A percentile compares a stretch with the other conserved stretches of the same genome.
Evolutionary conservation across 495 filamentous ascomycete species (phyloP).

Genomic region (Lasiosphaeriaceae sp.): DNA sequence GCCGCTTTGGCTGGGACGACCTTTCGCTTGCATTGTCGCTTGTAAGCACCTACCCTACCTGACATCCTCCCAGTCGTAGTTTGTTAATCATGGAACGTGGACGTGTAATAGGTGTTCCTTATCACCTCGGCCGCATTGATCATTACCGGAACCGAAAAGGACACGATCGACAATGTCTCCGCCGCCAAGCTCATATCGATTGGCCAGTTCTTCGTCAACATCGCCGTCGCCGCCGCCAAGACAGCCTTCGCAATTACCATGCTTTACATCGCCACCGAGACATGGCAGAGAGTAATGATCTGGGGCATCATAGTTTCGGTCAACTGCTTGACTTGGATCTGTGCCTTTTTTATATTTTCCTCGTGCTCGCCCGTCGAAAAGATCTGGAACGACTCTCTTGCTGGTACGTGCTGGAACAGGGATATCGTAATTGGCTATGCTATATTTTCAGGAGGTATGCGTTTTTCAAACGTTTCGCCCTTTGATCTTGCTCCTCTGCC

Average conservation of each 20-base stretch:
- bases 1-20: neutral
- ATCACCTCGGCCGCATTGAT: too few relatives aligned
- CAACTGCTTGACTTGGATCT: constrained; percentile 1
- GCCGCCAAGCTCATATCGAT: too few relatives aligned
- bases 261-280: constrained; percentile 6
- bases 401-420: neutral
- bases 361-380: neutral
- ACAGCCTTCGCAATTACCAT: constrained; percentile 15
- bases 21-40: neutral
- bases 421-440: too few relatives aligned
- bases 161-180: too few relatives aligned
- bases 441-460: too few relatives aligned
- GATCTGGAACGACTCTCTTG: neutral
- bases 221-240: constrained; percentile 1
- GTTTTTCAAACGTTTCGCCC: too few relatives aligned
- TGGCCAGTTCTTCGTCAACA: neutral
- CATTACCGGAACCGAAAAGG: too few relatives aligned
- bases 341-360: neutral
- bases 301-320: constrained; percentile 12
- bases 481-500: too few relatives aligned
- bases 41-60: too few relatives aligned
- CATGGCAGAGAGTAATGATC: constrained; percentile 2
- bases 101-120: too few relatives aligned
- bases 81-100: too few relatives aligned
- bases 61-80: too few relatives aligned